Conservation (phyloP, 371 early-diverging fungal genomes). For the Phascolomyces articulosus region DNA sequence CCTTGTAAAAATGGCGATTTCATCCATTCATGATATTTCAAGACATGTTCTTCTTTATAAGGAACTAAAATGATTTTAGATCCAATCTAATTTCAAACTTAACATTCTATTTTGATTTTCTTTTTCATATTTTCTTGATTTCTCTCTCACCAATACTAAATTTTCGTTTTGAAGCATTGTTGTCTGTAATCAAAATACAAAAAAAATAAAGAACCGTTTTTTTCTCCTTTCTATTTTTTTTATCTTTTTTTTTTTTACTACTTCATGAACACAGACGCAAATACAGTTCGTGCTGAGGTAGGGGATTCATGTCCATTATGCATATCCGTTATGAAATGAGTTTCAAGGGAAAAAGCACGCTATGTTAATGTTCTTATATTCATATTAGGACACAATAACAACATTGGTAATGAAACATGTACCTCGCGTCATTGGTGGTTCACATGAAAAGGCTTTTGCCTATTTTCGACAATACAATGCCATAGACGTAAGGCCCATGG, state of each 20-base stretch:
- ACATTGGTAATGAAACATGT: slow-evolving; percentile 43
- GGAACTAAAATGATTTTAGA: slow-evolving; percentile 79
- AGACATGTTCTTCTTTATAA: slow-evolving; percentile 85
- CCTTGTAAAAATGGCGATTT: slow-evolving; percentile 82
- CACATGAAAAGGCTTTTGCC: slow-evolving; percentile 18
- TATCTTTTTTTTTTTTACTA: not conserved
- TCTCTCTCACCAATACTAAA: slow-evolving; percentile 31
- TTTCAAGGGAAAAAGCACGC: too few relatives aligned
- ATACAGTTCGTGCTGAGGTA: not conserved
- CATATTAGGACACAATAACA: slow-evolving; percentile 23
- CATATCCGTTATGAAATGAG: too few relatives aligned
- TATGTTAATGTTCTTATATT: not conserved
- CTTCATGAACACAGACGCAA: not conserved
- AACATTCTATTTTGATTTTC: not conserved
- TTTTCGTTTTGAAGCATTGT: slow-evolving; percentile 41
- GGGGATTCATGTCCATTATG: too few relatives aligned
- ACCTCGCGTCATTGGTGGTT: slow-evolving; percentile 27
- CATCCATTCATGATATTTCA: slow-evolving; percentile 94
- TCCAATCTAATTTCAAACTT: slow-evolving; percentile 58
- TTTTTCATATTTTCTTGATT: not conserved
- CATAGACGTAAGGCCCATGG: slow-evolving; percentile 37
- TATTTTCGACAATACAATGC: slow-evolving; percentile 41
- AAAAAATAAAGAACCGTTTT: not conserved
- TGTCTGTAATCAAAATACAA: not conserved
- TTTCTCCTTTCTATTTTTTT: not conserved